A percentile compares a stretch with the other conserved stretches of the same genome.
Conservation (phyloP, 139 green algal genomes). For the Zygnema circumcarinatum region DNA sequence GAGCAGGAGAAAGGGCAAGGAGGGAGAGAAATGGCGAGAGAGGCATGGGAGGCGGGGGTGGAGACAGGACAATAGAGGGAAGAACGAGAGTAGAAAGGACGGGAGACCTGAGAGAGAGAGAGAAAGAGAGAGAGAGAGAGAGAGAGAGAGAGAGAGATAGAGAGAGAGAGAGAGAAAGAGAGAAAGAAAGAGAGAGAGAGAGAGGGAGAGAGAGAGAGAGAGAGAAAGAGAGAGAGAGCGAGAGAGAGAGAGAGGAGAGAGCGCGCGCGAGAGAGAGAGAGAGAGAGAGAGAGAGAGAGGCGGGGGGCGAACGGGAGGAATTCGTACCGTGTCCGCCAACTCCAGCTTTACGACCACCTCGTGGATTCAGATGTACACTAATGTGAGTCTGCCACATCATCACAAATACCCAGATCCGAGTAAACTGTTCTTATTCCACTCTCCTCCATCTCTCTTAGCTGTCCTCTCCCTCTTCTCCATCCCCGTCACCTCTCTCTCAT, state of each 20-base stretch:
- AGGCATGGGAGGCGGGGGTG: not conserved
- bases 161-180: slow-evolving; percentile 18
- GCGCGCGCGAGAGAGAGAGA: not conserved
- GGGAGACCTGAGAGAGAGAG: not conserved
- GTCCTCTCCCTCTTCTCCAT: no score
- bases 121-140: not conserved
- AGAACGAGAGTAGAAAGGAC: not conserved
- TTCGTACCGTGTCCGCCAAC: no score
- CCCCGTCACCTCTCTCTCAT: no score
- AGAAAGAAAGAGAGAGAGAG: not conserved
- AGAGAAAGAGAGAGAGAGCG: not conserved
- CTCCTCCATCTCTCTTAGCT: no score
- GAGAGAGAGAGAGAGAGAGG: not conserved
- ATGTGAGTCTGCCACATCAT: no score
- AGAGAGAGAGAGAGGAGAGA: slow-evolving; percentile 4
- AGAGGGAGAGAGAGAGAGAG: not conserved
- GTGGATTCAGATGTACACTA: no score
- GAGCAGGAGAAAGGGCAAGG: not conserved
- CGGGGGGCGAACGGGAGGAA: not conserved
- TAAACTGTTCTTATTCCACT: no score
- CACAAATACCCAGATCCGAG: no score
- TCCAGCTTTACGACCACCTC: no score
- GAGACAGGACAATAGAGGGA: not conserved
- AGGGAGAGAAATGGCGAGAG: not conserved
- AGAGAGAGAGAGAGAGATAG: not conserved